Evolutionary conservation across 1,284 basidiomycete genomes (phyloP), one percentile per base, ranked within the genome.

Genomic region (Boletellus deceptivus): DNA sequence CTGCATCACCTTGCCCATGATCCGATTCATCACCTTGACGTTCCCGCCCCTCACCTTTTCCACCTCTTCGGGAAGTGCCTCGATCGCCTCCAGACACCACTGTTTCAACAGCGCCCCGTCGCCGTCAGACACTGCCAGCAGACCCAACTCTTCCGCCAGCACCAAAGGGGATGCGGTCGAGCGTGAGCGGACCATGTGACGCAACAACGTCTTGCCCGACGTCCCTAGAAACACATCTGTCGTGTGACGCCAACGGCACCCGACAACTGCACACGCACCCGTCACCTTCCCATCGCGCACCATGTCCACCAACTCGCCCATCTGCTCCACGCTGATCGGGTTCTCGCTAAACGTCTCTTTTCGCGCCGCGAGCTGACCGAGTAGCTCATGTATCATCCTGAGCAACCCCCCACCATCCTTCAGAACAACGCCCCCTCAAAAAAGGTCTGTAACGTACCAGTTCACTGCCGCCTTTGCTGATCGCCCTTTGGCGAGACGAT

Each of bases 1-100:
- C 69, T 86, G 90, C 93, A 98, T 98, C 20, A 96, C 90, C 64
- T 83, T 79, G 0, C 96, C 96, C 7, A 98, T 79, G 31, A 99
- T 78, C 55, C 89, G 86, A 74, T 93, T 93, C 37, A 98, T 64
- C 1, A 95, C 93, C 55, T 90, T 93, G 27, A 73, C 70, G 53
- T 91, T 89, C 0, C 96, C 94, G 35, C 76, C 73, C 16, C 79
- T 78, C 18, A 91, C 80, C 18, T 83, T 84, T 6, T 78, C 77
- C 0, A 81, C 84, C 62, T 95, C 91, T 41, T 77, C 72, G 0
- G 92, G 90, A 43, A 93, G 72, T 7, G 76, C 79, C 6, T 69
- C 65, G 17, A 97, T 83, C 0, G 86, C 89, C 7, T 79, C 71
- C 44, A 68, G 58, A 63, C 91, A 93, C 49, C 89, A 69, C 1